These are phyloP conservation scores for Paragyromitra xinjiangensis DNA, from an alignment of 495 filamentous ascomycete genomes.

Conservation along the genomic window DNA sequence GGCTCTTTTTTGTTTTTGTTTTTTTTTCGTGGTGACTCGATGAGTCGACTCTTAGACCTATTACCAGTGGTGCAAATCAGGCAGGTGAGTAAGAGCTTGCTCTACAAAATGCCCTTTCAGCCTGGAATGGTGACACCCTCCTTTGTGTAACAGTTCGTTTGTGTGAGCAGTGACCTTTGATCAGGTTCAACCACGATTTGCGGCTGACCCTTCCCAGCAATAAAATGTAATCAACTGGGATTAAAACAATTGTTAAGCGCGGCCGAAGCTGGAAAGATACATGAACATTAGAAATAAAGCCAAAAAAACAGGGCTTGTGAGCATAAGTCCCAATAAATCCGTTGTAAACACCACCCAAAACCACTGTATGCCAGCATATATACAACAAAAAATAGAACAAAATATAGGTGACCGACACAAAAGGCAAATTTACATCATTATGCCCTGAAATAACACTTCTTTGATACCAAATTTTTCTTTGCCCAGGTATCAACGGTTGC, in stretches of 20 bases:
- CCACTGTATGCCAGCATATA: constrained; percentile 44
- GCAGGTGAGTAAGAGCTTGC: not conserved
- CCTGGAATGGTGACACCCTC: not conserved
- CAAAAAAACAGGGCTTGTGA: constrained; percentile 19
- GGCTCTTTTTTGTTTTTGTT: not conserved
- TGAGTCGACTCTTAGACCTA: constrained; percentile 4
- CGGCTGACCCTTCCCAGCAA: not conserved
- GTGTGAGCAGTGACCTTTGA: not conserved
- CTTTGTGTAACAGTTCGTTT: not conserved
- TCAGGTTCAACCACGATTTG: not conserved
- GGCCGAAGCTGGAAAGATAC: not conserved
- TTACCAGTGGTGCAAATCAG: not conserved
- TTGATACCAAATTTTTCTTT: not conserved
- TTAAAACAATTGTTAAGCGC: not conserved
- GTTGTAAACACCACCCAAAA: constrained; percentile 32
- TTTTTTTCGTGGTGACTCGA: constrained; percentile 18
- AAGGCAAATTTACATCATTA: constrained; percentile 16
- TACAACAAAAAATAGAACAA: constrained; percentile 34
- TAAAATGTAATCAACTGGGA: not conserved
- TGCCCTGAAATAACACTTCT: not conserved
- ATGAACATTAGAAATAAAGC: constrained; percentile 28
- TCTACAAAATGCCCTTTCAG: not conserved
- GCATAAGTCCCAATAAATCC: not conserved
- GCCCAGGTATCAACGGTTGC: constrained; percentile 1
- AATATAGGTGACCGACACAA: not conserved